Evolutionary conservation across 2,329 filamentous ascomycete species (phyloP).

Genomic region (Drechmeria coniospora): DNA sequence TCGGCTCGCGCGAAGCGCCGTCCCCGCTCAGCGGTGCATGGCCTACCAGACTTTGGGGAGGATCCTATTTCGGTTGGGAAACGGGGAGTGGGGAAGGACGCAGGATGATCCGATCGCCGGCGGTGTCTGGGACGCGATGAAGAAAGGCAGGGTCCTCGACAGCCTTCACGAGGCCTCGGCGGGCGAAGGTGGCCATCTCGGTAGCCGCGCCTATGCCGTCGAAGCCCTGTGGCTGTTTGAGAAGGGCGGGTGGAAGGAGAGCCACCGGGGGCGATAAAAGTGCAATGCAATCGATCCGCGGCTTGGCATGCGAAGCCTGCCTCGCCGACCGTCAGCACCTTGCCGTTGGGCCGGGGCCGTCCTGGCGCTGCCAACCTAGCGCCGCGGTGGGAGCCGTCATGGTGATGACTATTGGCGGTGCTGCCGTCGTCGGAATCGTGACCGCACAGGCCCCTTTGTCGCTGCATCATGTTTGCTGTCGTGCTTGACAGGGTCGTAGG

Average conservation of each 20-base stretch:
- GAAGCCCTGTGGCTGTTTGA: slow-evolving; percentile 79
- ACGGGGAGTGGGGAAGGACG: slow-evolving; percentile 49
- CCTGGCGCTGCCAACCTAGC: too few relatives aligned
- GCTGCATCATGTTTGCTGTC: too few relatives aligned
- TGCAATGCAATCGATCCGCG: slow-evolving; percentile 3
- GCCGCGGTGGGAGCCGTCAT: too few relatives aligned
- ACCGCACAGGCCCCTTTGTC: too few relatives aligned
- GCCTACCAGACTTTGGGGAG: slow-evolving; percentile 84
- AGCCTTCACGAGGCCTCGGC: slow-evolving; percentile 64
- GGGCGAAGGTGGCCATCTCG: slow-evolving; percentile 54
- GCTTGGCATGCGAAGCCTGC: slow-evolving; percentile 4
- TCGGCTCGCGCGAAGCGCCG: slow-evolving; percentile 62
- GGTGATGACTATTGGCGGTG: too few relatives aligned
- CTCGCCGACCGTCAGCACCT: too few relatives aligned
- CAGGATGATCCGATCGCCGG: slow-evolving; percentile 47
- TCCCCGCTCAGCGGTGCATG: slow-evolving; percentile 76
- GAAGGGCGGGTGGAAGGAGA: slow-evolving; percentile 56
- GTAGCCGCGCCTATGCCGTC: slow-evolving; percentile 68
- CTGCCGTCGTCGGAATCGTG: too few relatives aligned
- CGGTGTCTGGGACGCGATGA: slow-evolving; percentile 70
- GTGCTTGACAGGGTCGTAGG: too few relatives aligned
- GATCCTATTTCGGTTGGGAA: slow-evolving; percentile 68
- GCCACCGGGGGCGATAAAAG: slow-evolving; percentile 34
- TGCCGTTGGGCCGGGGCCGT: too few relatives aligned
- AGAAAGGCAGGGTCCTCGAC: slow-evolving; percentile 62